Evolutionary conservation across 2,329 filamentous ascomycete genomes (phyloP), one percentile per base, ranked within the genome.

Genomic region (Arthrobotrys megalospora): DNA sequence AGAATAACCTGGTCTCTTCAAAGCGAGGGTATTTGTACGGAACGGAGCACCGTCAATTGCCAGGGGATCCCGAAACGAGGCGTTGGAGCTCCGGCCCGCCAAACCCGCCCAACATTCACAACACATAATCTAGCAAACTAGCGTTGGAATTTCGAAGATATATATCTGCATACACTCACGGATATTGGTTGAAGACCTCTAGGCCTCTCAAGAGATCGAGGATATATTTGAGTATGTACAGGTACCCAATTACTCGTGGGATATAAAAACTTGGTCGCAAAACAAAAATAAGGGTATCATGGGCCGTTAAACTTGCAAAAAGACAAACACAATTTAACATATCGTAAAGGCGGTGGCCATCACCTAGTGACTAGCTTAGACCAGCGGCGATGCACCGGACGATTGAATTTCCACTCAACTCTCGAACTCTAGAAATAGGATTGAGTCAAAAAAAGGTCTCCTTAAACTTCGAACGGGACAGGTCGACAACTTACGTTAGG

Each of bases 401-500:
- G 11, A 69, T 32, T 10, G 60, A 43, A 24, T 77, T 71, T 8
- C 48, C 48, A 32, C 52, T 67, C 24, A 77, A 45, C 19, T 77
- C 73, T 47, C 66, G 66, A 11, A 45, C 8, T 10, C 73, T 77
- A 63, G 6, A 19, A 6, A 36, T 10, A 11, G 0, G 19, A 28
- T 12, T 19, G 21, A 6, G 16, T 66, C 65, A 69, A 24, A 6
- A 12, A 7, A 21, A 6, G 50, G 11, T 11, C 5, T 28, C n/a
- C n/a, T 21, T 6, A 1, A 10, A 60, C 32, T 0, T 65, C 32
- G 43, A 12, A 36, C 6, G 21, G 19, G 19, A 21, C 7, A 38
- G 24, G 5, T 28, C 24, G 24, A 28, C 5, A 38, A 71, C 73
- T 52, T 55, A 77, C 73, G 73, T 77, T 14, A 71, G 36, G 5